These are phyloP conservation scores for Trypethelium eluteriae DNA, from an alignment of 495 filamentous ascomycete genomes.

Conservation along the genomic window DNA sequence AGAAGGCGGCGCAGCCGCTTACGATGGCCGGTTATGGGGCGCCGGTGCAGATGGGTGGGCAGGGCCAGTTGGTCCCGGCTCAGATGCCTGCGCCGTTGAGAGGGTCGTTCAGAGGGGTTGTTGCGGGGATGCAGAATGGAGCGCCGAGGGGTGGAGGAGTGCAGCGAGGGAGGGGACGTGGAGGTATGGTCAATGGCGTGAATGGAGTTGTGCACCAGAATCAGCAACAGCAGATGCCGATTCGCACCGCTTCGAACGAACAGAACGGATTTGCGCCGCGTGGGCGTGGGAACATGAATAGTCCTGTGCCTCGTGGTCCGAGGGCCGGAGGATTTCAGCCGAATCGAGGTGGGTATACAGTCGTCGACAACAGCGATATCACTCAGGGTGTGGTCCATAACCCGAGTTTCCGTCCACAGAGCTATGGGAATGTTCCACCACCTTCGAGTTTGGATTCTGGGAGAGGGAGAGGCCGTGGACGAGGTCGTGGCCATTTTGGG, in stretches of 20 bases:
- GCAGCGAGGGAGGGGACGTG: conserved; percentile 26
- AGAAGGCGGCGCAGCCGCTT: conserved; percentile 51
- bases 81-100: conserved; percentile 58
- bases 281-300: conserved; percentile 20
- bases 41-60: conserved; percentile 46
- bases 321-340: conserved; percentile 27
- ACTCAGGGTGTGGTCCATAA: conserved; percentile 47
- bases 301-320: conserved; percentile 20
- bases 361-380: conserved; percentile 46
- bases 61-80: conserved; percentile 62
- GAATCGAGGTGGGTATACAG: conserved; percentile 45
- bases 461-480: conserved; percentile 46
- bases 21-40: conserved; percentile 45
- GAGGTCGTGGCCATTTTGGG: conserved; percentile 30
- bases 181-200: conserved; percentile 19
- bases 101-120: conserved; percentile 64
- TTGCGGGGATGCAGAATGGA: conserved; percentile 40
- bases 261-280: conserved; percentile 14
- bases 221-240: conserved; percentile 27
- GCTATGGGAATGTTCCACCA: conserved; percentile 71
- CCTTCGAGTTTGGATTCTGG: conserved; percentile 56
- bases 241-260: conserved; percentile 18
- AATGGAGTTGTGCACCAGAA: conserved; percentile 15
- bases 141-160: conserved; percentile 32
- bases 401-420: conserved; percentile 49